Conservation (phyloP, 768 basidiomycete genomes). For the Scleroderma citrinum region DNA sequence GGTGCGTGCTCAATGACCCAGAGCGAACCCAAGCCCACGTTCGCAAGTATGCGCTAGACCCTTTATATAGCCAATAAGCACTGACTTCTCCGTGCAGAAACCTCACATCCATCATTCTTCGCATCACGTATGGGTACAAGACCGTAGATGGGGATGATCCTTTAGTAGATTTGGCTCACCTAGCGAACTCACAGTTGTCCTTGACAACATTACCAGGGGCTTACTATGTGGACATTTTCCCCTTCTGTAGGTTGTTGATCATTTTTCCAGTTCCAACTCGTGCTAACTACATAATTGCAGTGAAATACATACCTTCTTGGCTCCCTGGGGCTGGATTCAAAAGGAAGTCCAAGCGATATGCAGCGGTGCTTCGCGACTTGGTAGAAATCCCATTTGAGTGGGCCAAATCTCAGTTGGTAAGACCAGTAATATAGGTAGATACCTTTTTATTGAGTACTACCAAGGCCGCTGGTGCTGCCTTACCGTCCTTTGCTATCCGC, state of each 20-base stretch:
- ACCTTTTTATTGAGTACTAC: background rate
- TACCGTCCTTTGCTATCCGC: slow-evolving; percentile 12
- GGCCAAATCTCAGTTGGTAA: slow-evolving; percentile 13
- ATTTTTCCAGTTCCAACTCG: background rate
- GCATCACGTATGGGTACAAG: slow-evolving; percentile 36
- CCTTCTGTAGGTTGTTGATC: slow-evolving; percentile 6
- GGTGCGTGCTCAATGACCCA: slow-evolving; percentile 7
- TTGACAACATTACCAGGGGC: background rate
- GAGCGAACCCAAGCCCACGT: slow-evolving; percentile 5
- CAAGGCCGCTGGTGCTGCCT: slow-evolving; percentile 11
- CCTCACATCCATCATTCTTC: slow-evolving; percentile 25
- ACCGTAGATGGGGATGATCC: slow-evolving; percentile 31
- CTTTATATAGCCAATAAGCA: background rate
- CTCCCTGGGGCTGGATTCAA: slow-evolving; percentile 16
- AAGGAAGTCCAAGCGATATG: slow-evolving; percentile 6
- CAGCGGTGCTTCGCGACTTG: background rate
- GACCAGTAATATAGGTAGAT: background rate
- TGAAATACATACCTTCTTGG: slow-evolving; percentile 21
- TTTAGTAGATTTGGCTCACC: slow-evolving; percentile 26
- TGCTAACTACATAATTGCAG: slow-evolving; percentile 2
- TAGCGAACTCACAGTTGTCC: slow-evolving; percentile 21
- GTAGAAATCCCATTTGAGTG: slow-evolving; percentile 11
- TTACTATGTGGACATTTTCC: slow-evolving; percentile 14
- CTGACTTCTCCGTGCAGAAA: slow-evolving; percentile 1
- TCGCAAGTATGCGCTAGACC: slow-evolving; percentile 8